These are phyloP conservation scores for Gracilaria vermiculophylla DNA, from an alignment of 23 red algal genomes.

Conservation along the genomic window DNA sequence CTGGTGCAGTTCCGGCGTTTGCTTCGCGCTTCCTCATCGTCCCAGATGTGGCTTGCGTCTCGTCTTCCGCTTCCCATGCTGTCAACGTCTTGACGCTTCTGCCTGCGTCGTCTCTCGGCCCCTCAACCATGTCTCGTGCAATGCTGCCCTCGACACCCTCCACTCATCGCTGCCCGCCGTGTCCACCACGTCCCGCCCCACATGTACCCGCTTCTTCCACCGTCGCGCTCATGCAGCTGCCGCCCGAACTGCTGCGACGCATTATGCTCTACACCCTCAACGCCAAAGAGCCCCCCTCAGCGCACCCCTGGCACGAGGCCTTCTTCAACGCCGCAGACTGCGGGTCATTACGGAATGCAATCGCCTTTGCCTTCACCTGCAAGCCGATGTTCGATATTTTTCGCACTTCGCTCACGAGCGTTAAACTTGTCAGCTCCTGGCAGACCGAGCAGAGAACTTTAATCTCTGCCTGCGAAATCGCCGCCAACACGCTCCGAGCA, in stretches of 20 bases:
- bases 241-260: slow-evolving; percentile 19
- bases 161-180: neutral
- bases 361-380: slow-evolving; percentile 13
- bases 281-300: neutral
- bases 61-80: neutral
- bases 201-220: neutral
- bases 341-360: neutral
- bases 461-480: slow-evolving; percentile 18
- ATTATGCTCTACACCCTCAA: slow-evolving; percentile 38
- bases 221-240: neutral
- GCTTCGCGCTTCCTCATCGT: neutral
- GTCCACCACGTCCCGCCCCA: too few species aligned
- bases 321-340: slow-evolving; percentile 27
- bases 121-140: neutral
- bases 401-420: neutral
- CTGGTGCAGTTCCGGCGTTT: neutral
- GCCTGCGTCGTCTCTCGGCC: neutral
- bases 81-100: neutral
- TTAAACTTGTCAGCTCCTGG: slow-evolving; percentile 56
- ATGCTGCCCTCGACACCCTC: neutral
- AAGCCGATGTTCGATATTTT: slow-evolving; percentile 31
- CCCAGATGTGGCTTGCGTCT: neutral
- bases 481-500: neutral
- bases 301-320: neutral
- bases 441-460: slow-evolving; percentile 10